Percentiles rank a stretch among this genome's conserved stretches.
These are phyloP conservation scores for Plasmodium inui DNA, from an alignment of 169 alveolate genomes.

Conservation along the genomic window DNA sequence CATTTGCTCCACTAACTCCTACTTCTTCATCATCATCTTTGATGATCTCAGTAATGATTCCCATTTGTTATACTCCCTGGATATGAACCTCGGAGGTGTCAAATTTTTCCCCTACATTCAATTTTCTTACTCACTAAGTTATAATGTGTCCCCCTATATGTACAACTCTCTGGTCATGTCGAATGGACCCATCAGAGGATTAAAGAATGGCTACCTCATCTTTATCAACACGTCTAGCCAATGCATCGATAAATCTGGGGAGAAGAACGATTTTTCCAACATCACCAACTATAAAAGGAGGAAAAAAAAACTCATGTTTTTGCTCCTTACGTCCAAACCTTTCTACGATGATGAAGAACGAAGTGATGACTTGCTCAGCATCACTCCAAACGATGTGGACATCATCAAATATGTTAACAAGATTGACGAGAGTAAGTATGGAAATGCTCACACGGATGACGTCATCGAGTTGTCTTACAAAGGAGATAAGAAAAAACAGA, in stretches of 20 bases:
- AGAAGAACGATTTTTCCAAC: neutral
- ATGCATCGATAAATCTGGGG: neutral
- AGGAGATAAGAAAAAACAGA: constrained; percentile 64
- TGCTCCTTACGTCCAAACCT: constrained; percentile 29
- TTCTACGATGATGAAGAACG: constrained; percentile 26
- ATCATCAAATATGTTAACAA: constrained; percentile 43
- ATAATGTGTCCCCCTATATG: constrained; percentile 47
- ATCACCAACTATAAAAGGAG: neutral
- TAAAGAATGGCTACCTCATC: constrained; percentile 59
- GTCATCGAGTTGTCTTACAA: constrained; percentile 51
- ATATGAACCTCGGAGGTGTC: neutral
- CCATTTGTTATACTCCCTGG: constrained; percentile 9
- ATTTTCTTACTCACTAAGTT: constrained; percentile 38
- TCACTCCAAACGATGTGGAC: constrained; percentile 27
- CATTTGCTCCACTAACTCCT: constrained; percentile 46
- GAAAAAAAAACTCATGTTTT: constrained; percentile 18
- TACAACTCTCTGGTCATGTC: constrained; percentile 29
- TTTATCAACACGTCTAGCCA: constrained; percentile 41
- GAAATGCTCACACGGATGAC: constrained; percentile 23
- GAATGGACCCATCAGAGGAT: constrained; percentile 48
- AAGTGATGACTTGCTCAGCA: neutral
- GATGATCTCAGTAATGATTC: constrained; percentile 49
- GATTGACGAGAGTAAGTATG: constrained; percentile 11
- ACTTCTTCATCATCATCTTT: constrained; percentile 48
- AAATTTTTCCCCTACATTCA: constrained; percentile 51